Base-by-base conservation (phyloP, 768 basidiomycete species). In the Grammothele lineata region DNA sequence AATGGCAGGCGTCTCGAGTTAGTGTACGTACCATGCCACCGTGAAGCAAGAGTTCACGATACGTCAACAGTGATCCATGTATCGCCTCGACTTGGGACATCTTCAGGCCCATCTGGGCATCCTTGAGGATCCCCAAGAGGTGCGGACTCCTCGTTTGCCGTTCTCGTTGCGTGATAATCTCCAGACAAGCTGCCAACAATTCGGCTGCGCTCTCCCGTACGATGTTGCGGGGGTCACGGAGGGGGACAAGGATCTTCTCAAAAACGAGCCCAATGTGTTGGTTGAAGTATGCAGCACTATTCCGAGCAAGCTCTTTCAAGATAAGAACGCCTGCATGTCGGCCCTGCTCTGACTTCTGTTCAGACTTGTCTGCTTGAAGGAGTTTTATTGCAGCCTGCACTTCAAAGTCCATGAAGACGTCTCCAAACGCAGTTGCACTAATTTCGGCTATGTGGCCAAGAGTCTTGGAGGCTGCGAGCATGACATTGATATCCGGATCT, bases 271-370 rank as follows among this genome's bases (percentile, higher is more conserved):
- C 77, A 18, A 98, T 92, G 66, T 92, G 87, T 2, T 88, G 78
- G 57, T 92, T 83, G 66, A 97, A 95, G 58, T 92, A 85, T 6
- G 74, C 80, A 0, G 91, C 87, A 53, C 87, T 93, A 65, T 92
- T 87, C 23, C 82, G 77, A 2, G 96, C 94, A 34, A 99, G 75
- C 66, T 96, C 94, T 67, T 94, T 94, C 32, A 98, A 67, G 40
- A 97, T 89, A 43, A 98, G 78, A 2, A 97, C 93, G 0, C 93
- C 94, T 0, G 92, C 92, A 66, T 96, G 95, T 45, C 95, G 78
- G 2, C 87, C 84, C 22, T 85, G 77, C 62, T 97, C 95, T 47
- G 75, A 66, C 53, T 67, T 75, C 23, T 85, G 77, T 62, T 97
- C 95, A 47, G 75, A 66, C 53, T 68, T 75, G 65, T 88, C 88